phyloP scores from a whole-genome alignment of 1,139 yeast genomes.

The Geotrichum europaeum region DNA sequence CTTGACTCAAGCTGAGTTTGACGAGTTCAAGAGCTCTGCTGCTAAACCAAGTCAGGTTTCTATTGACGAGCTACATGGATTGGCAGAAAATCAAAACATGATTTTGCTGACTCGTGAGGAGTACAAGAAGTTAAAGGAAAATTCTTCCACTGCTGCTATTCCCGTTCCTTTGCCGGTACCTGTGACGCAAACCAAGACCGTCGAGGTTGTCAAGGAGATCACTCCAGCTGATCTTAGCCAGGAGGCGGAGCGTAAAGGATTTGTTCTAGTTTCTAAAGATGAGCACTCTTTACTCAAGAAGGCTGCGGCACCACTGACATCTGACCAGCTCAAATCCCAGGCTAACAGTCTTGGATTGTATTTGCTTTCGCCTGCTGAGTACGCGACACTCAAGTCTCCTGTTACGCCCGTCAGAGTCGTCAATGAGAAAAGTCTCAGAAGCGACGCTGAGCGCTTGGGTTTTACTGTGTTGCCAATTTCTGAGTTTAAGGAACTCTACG shows the following conservation, averaged over 20 bases:
- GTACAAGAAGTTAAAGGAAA: conserved; percentile 12
- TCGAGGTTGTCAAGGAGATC: neutral
- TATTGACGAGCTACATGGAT: neutral
- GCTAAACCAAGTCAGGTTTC: neutral
- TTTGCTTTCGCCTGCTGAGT: conserved; percentile 20
- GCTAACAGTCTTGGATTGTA: conserved; percentile 22
- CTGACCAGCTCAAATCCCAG: conserved; percentile 23
- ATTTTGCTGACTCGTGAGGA: conserved; percentile 20
- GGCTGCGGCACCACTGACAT: conserved; percentile 18
- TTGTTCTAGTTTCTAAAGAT: conserved; percentile 12
- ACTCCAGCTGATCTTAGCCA: conserved; percentile 9
- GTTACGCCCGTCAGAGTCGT: conserved; percentile 2
- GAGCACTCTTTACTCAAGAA: conserved; percentile 12
- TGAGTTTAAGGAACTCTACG: conserved; percentile 22
- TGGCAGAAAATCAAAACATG: conserved; percentile 10
- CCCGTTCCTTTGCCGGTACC: conserved; percentile 15
- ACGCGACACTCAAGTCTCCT: conserved; percentile 12
- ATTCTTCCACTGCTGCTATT: conserved; percentile 4
- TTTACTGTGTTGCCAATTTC: conserved; percentile 28
- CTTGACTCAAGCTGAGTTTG: conserved; percentile 3
- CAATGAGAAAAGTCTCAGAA: conserved; percentile 8
- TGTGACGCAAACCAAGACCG: neutral
- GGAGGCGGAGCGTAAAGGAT: conserved; percentile 13
- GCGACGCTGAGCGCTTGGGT: conserved; percentile 20
- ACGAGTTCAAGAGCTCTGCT: neutral